These are phyloP conservation scores for Hamamelis virginiana DNA, from an alignment of 164 flowering plant species.

Conservation along the genomic window DNA sequence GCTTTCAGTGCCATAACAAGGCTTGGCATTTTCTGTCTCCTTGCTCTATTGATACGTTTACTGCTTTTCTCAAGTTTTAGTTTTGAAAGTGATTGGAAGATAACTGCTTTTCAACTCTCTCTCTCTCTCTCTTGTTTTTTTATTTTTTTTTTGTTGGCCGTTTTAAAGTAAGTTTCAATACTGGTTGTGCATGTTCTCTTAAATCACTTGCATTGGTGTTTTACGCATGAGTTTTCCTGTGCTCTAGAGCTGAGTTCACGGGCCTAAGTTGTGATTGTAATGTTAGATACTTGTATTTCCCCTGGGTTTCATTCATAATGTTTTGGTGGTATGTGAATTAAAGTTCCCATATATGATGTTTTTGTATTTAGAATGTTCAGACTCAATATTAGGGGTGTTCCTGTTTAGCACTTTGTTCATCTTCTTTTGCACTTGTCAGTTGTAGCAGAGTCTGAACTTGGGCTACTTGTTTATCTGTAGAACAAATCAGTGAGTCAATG, in stretches of 20 bases:
- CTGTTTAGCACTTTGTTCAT: background rate
- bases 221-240: too few relatives aligned
- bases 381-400: background rate
- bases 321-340: too few relatives aligned
- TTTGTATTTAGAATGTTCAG: background rate
- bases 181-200: too few relatives aligned
- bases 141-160: background rate
- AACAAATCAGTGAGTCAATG: background rate
- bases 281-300: too few relatives aligned
- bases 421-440: background rate
- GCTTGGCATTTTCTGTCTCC: slow-evolving; percentile 1
- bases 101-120: background rate
- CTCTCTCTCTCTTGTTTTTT: too few relatives aligned
- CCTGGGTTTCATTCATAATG: too few relatives aligned
- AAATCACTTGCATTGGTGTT: too few relatives aligned
- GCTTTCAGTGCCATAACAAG: background rate
- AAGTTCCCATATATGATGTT: background rate
- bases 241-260: too few relatives aligned
- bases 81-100: background rate
- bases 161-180: too few relatives aligned
- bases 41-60: background rate
- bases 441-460: background rate
- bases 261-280: too few relatives aligned
- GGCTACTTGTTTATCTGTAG: background rate
- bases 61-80: background rate